Base-by-base conservation (phyloP, 1,139 yeast genomes). In the Meyerozyma smithsonii region DNA sequence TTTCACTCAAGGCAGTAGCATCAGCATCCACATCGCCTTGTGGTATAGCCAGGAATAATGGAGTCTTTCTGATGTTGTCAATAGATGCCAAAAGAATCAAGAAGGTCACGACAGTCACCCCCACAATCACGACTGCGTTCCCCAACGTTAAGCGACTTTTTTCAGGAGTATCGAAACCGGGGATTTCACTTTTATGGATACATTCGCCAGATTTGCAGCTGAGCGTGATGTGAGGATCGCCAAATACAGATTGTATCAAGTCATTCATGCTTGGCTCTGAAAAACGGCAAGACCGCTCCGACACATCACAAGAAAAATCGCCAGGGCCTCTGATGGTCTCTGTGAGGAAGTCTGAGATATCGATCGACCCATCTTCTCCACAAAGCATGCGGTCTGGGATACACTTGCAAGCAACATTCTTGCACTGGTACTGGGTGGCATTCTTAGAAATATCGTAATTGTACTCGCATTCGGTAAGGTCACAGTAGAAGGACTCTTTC, bases 181-280 rank as follows among this genome's bases (percentile, higher is more conserved):
- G 98, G 18, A 92, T 79, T 58, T 92, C 95, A 54, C 95, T 84
- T 54, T 82, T 81, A 58, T 92, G 97, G 28, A 92, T 54, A 69
- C 98, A 92, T 60, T 92, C 98, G 39, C 96, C 92, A 1, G 96
- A 79, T 11, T 66, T 64, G 62, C 98, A 92, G 38, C 76, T 71
- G 42, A 92, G 67, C 1, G 92, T 84, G 52, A 92, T 92, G 51
- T 79, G 77, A 1, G 90, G 87, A 57, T 92, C 98, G 12, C 98
- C 98, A 64, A 92, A 92, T 3, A 92, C 95, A 12, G 88, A 80
- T 44, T 80, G 73, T 44, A 92, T 92, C 54, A 92, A 74, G 47
- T 86, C 95, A 61, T 92, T 87, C 97, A 92, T 92, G 43, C 95
- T 83, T 30, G 98, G 97, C 58, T 92, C 98, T 3, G 92, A 82